Conservation (phyloP, 345 rosid genomes). For the Balakata baccata region DNA sequence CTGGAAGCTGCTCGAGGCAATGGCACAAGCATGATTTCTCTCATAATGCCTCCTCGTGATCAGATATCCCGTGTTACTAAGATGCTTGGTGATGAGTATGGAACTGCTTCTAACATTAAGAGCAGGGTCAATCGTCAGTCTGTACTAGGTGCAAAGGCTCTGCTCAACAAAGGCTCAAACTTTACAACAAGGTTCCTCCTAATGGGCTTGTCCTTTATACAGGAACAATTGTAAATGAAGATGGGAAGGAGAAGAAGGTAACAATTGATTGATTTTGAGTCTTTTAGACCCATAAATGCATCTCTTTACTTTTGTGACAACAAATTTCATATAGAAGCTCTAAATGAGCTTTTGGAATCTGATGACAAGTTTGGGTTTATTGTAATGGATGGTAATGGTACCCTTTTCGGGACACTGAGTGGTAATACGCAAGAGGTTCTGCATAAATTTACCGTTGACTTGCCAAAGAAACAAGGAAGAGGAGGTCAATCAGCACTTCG, state of each 20-base stretch:
- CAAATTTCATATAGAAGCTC: constrained; percentile 81
- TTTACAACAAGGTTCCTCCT: constrained; percentile 83
- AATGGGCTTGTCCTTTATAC: constrained; percentile 90
- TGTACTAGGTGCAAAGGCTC: constrained; percentile 85
- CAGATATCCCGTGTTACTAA: constrained; percentile 84
- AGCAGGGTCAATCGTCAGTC: constrained; percentile 90
- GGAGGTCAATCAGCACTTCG: constrained; percentile 98
- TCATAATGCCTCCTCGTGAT: constrained; percentile 95
- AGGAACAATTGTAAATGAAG: constrained; percentile 74
- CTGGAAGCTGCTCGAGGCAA: constrained; percentile 88
- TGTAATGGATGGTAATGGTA: constrained; percentile 93
- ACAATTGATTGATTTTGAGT: constrained; percentile 75
- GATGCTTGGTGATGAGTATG: constrained; percentile 94
- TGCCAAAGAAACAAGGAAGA: constrained; percentile 93
- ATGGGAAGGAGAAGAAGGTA: constrained; percentile 91
- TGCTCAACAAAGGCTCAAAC: constrained; percentile 90
- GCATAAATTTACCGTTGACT: constrained; percentile 83
- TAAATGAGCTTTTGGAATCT: constrained; percentile 79
- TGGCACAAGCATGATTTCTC: constrained; percentile 96
- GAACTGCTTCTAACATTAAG: constrained; percentile 92
- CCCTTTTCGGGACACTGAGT: constrained; percentile 84
- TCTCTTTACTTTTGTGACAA: constrained; percentile 88
- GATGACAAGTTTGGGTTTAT: constrained; percentile 93
- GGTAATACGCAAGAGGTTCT: constrained; percentile 89
- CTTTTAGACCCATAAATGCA: constrained; percentile 88